Conservation (phyloP, 2,329 filamentous ascomycete genomes). For the Colletotrichum filicis region DNA sequence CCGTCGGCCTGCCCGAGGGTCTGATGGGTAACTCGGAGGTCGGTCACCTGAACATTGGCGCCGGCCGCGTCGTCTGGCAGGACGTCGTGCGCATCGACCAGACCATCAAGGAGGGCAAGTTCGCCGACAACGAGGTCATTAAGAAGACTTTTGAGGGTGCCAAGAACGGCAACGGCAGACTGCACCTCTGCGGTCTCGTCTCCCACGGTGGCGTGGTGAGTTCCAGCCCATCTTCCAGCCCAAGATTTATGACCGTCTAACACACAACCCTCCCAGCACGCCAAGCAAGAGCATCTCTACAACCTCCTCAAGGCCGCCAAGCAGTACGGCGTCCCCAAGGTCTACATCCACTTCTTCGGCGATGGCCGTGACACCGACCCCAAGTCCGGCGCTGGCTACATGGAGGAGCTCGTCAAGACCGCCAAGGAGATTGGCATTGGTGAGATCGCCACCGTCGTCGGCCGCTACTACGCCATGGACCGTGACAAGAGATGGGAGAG, state of each 20-base stretch:
- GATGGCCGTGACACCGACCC: constrained; percentile 98
- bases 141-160: constrained; percentile 80
- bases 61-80: constrained; percentile 97
- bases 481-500: constrained; percentile 99
- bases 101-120: constrained; percentile 85
- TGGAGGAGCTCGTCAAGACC: constrained; percentile 85
- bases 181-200: constrained; percentile 92
- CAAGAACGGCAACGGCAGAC: constrained; percentile 88
- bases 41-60: constrained; percentile 98
- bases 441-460: constrained; percentile 91
- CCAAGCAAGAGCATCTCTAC: constrained; percentile 94
- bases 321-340: constrained; percentile 85
- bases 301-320: constrained; percentile 90
- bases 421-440: constrained; percentile 87
- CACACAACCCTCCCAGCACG: constrained; percentile 66
- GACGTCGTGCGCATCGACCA: constrained; percentile 97
- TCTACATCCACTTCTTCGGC: constrained; percentile 99
- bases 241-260: background rate
- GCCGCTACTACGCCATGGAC: constrained; percentile 99
- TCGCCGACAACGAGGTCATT: constrained; percentile 81
- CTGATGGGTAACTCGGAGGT: constrained; percentile 99
- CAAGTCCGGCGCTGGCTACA: constrained; percentile 88
- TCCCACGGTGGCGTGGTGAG: constrained; percentile 91
- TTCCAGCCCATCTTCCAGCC: constrained; percentile 40
- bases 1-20: constrained; percentile 94